Conservation (phyloP, 2,329 filamentous ascomycete species). For the Penicillium sp. region DNA sequence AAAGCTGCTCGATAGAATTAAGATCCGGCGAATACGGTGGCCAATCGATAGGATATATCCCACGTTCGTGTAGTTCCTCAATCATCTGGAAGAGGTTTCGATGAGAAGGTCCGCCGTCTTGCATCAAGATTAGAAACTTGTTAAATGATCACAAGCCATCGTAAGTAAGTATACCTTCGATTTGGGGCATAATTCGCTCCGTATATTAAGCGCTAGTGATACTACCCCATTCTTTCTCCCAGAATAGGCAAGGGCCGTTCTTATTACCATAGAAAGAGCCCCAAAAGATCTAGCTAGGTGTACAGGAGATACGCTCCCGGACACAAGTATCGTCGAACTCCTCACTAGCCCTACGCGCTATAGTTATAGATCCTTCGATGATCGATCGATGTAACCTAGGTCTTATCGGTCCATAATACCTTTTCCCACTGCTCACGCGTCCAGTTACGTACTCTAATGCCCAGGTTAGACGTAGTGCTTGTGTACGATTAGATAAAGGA, state of each 20-base stretch:
- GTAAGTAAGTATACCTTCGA: background rate
- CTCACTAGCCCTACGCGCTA: no score
- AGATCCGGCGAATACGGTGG: slow-evolving; percentile 12
- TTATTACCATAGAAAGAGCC: background rate
- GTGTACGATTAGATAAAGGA: no score
- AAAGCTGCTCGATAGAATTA: slow-evolving; percentile 12
- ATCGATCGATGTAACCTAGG: no score
- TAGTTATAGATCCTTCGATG: no score
- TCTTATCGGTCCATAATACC: no score
- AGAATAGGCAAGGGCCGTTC: background rate
- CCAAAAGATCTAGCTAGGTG: slow-evolving; percentile 1
- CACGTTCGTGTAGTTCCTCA: background rate
- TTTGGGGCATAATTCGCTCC: background rate
- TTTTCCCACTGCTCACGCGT: no score
- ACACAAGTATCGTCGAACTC: background rate
- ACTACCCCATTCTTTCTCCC: background rate
- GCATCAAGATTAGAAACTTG: background rate
- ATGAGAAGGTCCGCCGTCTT: background rate
- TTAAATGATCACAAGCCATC: background rate
- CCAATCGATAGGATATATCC: background rate
- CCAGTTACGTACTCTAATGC: no score
- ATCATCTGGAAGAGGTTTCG: background rate
- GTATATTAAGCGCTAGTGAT: background rate
- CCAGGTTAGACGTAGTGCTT: no score
- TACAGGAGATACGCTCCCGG: background rate